A percentile compares a stretch with the other conserved stretches of the same genome.
Conservation (phyloP, 208 protist species). For the Wallacemonas collosoma region DNA sequence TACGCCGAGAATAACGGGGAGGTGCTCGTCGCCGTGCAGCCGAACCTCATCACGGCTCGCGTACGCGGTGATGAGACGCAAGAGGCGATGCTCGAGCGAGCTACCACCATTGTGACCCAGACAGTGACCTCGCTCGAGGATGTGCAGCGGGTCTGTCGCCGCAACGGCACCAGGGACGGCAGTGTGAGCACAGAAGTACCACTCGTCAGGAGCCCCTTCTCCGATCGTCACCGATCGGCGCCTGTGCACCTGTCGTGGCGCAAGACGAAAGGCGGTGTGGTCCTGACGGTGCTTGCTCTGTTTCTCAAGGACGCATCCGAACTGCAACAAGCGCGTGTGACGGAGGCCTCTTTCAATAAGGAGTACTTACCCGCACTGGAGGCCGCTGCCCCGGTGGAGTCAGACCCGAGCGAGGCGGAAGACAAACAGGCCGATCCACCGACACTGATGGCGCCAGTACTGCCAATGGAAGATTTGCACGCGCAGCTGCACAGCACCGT, state of each 20-base stretch:
- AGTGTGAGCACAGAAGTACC: slow-evolving; percentile 4
- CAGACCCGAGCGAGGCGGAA: not conserved
- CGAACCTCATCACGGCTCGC: slow-evolving; percentile 33
- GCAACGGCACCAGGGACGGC: slow-evolving; percentile 1
- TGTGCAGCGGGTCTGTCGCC: slow-evolving; percentile 16
- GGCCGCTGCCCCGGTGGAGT: not conserved
- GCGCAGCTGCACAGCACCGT: slow-evolving; percentile 6
- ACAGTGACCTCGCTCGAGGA: slow-evolving; percentile 30
- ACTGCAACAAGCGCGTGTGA: slow-evolving; percentile 52
- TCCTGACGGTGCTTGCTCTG: slow-evolving; percentile 38
- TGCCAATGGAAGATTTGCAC: slow-evolving; percentile 14
- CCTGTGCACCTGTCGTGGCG: slow-evolving; percentile 35
- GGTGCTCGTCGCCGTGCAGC: slow-evolving; percentile 39
- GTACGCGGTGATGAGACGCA: slow-evolving; percentile 20
- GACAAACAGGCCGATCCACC: not conserved
- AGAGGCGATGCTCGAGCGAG: slow-evolving; percentile 31
- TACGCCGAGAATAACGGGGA: slow-evolving; percentile 27
- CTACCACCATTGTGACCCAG: slow-evolving; percentile 38
- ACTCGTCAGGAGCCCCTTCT: slow-evolving; percentile 29
- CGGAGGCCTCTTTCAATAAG: slow-evolving; percentile 35
- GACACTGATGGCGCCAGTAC: slow-evolving; percentile 6
- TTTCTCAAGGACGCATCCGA: slow-evolving; percentile 35
- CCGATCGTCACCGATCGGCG: slow-evolving; percentile 39
- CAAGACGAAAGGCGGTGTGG: slow-evolving; percentile 27
- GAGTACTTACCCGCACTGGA: slow-evolving; percentile 19